Conservation (phyloP, 257 asterid genomes). For the Verbena officinalis region DNA sequence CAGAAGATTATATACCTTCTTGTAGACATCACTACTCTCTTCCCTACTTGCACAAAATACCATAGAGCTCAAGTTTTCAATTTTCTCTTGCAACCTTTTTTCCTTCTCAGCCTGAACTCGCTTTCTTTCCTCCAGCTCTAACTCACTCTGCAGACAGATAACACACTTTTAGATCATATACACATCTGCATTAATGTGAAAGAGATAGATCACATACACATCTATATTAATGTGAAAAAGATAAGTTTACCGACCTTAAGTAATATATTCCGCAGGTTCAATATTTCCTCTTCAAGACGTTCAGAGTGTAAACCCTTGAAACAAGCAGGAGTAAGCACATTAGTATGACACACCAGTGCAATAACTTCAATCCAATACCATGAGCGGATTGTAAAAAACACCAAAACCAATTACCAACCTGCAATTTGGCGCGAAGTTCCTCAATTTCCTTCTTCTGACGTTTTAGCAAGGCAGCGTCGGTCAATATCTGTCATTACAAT, state of each 20-base stretch:
- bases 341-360: constrained; percentile 25
- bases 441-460: constrained; percentile 98
- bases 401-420: constrained; percentile 47
- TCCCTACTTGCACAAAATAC: constrained; percentile 75
- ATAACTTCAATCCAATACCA: constrained; percentile 26
- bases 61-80: constrained; percentile 90
- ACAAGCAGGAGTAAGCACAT: constrained; percentile 36
- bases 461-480: constrained; percentile 96
- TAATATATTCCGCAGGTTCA: constrained; percentile 88
- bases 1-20: constrained; percentile 55
- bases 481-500: constrained; percentile 64
- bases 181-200: constrained; percentile 11
- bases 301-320: constrained; percentile 83
- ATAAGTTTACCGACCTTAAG: constrained; percentile 62
- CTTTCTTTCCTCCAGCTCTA: constrained; percentile 95
- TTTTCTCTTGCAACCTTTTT: constrained; percentile 79
- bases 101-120: constrained; percentile 95
- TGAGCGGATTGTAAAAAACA: constrained; percentile 17
- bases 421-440: constrained; percentile 88
- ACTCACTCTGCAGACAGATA: constrained; percentile 62
- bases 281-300: constrained; percentile 79
- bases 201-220: too few species aligned
- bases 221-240: constrained; percentile 20
- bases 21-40: constrained; percentile 56
- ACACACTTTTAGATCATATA: constrained; percentile 20